Evolutionary conservation across 192 early-diverging fungal species (phyloP), one percentile per base, ranked within the genome.

Genomic region (Helicostylum pulchrum): DNA sequence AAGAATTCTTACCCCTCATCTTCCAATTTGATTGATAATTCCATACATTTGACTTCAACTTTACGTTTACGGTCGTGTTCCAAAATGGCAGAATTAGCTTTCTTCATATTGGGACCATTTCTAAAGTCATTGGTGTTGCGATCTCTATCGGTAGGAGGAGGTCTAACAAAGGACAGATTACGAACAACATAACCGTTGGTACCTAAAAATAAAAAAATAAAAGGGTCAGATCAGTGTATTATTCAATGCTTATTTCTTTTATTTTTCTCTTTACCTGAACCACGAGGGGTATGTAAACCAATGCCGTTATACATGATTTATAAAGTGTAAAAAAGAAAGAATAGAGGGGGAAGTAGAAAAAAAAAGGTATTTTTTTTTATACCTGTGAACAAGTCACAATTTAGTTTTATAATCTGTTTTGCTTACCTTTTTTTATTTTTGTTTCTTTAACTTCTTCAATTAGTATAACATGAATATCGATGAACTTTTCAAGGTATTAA

Each of bases 111-210:
- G 11, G 70, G 61, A 15, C 70, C 31, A 15, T 20, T 34, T 32
- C 17, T 36, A 12, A 62, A 45, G 48, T 70, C 68, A n/a, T 74
- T 45, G 21, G 36, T 59, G 19, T 46, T 56, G 15, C 72, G 58
- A 53, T 70, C 72, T 42, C 81, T 81, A 17, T 80, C 78, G 10
- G 68, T 72, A 14, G 67, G 76, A n/a, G 78, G 75, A 4, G 84
- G 72, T 60, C 82, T 78, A 36, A 97, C 73, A 23, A 78, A 71
- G 11, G 94, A 92, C 53, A 90, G 75, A 78, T 95, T 99, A 32
- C 91, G 88, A 46, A 94, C 91, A 7, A 99, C 91, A 74, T 94
- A 95, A 55, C 97, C 97, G 70, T 97, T 99, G 7, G 97, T 99
- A 39, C 97, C 71, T 73, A 71, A 17, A 21, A 26, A 11, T 20